phyloP scores from a whole-genome alignment of 169 alveolate species.

The Plasmodium adleri region DNA sequence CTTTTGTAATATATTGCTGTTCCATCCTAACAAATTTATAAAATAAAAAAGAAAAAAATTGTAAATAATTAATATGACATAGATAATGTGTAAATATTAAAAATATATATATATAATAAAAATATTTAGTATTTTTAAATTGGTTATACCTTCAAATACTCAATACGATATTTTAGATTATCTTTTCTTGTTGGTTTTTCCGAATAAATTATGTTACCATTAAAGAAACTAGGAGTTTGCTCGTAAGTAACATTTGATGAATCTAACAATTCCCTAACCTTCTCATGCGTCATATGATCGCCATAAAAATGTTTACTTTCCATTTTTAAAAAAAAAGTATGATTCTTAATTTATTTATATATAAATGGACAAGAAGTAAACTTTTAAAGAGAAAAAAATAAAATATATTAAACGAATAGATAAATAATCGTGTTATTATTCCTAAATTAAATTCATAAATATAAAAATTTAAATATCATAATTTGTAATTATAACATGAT shows the following conservation, averaged over 20 bases:
- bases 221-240: constrained; percentile 20
- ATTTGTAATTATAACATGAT: too few species aligned
- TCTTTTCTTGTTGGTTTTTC: constrained; percentile 33
- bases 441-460: too few species aligned
- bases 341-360: neutral
- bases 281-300: constrained; percentile 10
- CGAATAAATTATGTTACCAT: neutral
- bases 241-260: constrained; percentile 46
- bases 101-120: neutral
- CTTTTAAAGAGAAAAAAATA: neutral
- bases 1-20: constrained; percentile 71
- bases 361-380: constrained; percentile 15
- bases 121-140: neutral
- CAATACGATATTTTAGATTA: constrained; percentile 41
- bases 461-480: too few species aligned
- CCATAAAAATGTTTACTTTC: constrained; percentile 38
- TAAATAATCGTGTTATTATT: too few species aligned
- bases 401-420: too few species aligned
- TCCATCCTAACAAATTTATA: constrained; percentile 55
- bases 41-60: neutral
- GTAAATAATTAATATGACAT: neutral
- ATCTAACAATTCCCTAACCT: constrained; percentile 26
- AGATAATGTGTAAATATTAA: neutral
- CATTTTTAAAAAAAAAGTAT: constrained; percentile 12
- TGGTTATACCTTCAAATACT: constrained; percentile 33